Evolutionary conservation across 2,329 filamentous ascomycete genomes (phyloP), one percentile per base, ranked within the genome.

Genomic region (Stromatinia cepivora): DNA sequence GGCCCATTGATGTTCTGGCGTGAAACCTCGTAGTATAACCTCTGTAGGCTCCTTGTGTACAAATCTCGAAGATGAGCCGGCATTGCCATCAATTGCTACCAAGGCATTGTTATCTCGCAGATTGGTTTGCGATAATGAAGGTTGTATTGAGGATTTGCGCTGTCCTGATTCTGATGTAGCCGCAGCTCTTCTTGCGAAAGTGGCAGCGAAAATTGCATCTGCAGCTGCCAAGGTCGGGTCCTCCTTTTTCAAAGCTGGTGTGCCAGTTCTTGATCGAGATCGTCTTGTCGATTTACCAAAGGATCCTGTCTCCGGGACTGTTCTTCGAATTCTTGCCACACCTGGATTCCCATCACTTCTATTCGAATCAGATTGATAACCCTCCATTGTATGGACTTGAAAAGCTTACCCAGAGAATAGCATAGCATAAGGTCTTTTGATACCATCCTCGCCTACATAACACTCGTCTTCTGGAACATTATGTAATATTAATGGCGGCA

Each of bases 21-120:
- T 86, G 80, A 94, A 97, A 42, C 94, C 94, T 74, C 94, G 92
- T 22, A 98, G 84, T 68, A 97, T 88, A 72, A 97, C 87, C 80
- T 97, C 93, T 52, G 92, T 90, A 2, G 89, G 87, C 72, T 87
- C 85, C 72, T 84, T 85, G 70, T 80, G 77, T 53, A 75, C 72
- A 45, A 75, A 77, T 71, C 77, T 72, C 34, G 73, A 71, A 25
- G 71, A 70, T 31, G 72, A 56, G 13, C 71, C 71, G 34, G 70
- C 63, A 68, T 75, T 77, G 13, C 73, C 73, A 61, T 78, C 77
- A 34, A 72, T 75, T 9, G 72, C 70, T 36, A 69, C 70, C 7
- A 77, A 65, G 20, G 76, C 68, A 69, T 80, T 79, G 71, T 81
- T 78, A 31, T 76, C 77, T 28, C 78, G 72, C 31, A 79, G 70